A percentile compares a stretch with the other conserved stretches of the same genome.
phyloP scores from a whole-genome alignment of 2,329 filamentous ascomycete genomes.

The Aureobasidium sp. region DNA sequence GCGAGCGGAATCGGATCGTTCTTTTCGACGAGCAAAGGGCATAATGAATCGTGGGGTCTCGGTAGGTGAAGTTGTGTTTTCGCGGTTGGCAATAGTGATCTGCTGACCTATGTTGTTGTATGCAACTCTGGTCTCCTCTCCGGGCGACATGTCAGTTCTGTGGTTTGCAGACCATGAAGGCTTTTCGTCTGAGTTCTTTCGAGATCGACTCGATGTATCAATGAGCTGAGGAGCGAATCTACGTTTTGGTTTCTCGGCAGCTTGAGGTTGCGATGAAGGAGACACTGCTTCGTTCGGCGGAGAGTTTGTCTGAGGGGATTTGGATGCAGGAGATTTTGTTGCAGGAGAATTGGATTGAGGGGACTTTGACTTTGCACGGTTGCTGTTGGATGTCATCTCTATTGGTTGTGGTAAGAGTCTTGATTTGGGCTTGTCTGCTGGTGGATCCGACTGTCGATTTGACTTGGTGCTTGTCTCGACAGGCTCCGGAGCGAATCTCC shows the following conservation, averaged over 20 bases:
- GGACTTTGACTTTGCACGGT: conserved; percentile 28
- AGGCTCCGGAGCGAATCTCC: conserved; percentile 25
- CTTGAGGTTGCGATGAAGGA: conserved; percentile 5
- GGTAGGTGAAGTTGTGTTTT: neutral
- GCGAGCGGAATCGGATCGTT: conserved; percentile 16
- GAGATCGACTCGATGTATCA: conserved; percentile 66
- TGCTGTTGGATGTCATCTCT: conserved; percentile 60
- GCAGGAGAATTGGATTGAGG: conserved; percentile 6
- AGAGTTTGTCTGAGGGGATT: conserved; percentile 8
- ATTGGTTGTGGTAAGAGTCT: conserved; percentile 27
- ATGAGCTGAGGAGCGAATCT: conserved; percentile 72
- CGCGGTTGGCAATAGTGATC: neutral
- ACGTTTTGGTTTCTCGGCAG: conserved; percentile 24
- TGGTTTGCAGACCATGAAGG: conserved; percentile 56
- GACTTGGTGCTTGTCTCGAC: conserved; percentile 23
- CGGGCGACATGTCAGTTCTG: conserved; percentile 64
- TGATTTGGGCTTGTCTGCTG: conserved; percentile 1
- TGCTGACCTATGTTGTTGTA: conserved; percentile 10
- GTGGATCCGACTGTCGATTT: conserved; percentile 14
- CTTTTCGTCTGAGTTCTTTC: conserved; percentile 55
- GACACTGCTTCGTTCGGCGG: conserved; percentile 8
- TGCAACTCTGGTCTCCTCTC: conserved; percentile 14
- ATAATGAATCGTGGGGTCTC: neutral
- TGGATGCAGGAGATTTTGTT: conserved; percentile 7
- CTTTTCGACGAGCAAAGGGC: conserved; percentile 14